Conservation (phyloP, 495 filamentous ascomycete species). For the Tuber calosporum region DNA sequence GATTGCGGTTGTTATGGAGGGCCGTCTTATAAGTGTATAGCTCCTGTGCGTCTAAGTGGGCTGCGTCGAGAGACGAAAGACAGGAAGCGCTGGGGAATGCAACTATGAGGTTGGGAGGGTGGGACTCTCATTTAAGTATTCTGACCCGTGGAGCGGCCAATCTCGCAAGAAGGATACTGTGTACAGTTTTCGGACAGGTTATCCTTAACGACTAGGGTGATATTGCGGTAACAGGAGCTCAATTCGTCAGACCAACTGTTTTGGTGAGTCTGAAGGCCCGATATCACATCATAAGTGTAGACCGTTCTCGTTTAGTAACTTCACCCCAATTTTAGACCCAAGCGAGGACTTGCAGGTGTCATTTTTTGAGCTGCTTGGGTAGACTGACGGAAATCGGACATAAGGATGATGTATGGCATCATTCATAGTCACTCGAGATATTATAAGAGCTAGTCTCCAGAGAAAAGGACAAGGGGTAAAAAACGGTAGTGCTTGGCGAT, state of each 20-base stretch:
- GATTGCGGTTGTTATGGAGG: neutral
- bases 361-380: neutral
- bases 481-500: no score
- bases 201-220: neutral
- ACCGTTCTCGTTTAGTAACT: neutral
- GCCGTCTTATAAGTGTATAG: neutral
- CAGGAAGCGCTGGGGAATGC: neutral
- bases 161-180: neutral
- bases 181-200: neutral
- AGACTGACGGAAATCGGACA: neutral
- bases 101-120: neutral
- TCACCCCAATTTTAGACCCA: neutral
- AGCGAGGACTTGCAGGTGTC: neutral
- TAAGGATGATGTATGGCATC: neutral
- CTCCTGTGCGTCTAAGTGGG: neutral
- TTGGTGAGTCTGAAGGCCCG: neutral
- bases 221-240: neutral
- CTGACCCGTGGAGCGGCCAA: neutral
- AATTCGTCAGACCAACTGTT: neutral
- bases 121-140: neutral
- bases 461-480: neutral
- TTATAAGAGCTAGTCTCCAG: neutral
- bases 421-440: neutral
- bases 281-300: neutral
- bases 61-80: neutral